Percentiles rank a stretch among this genome's conserved stretches.
Conservation (phyloP, 345 rosid species). For the Cardamine resedifolia region DNA sequence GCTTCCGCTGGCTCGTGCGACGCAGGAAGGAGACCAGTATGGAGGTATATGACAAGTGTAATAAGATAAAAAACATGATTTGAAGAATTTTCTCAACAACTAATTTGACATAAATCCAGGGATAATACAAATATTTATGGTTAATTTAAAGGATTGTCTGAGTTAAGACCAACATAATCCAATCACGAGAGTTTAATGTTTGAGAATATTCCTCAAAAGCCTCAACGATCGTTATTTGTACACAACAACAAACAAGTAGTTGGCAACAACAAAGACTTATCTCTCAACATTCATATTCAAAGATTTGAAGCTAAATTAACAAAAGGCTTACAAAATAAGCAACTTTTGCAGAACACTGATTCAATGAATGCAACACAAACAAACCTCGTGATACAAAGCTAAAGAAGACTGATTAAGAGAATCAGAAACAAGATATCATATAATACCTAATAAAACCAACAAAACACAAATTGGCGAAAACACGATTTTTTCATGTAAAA, state of each 20-base stretch:
- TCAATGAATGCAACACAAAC: conserved; percentile 12
- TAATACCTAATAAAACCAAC: neutral
- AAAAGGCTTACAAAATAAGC: neutral
- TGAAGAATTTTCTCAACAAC: neutral
- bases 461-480: conserved; percentile 9
- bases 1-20: too few relatives aligned
- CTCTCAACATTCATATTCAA: conserved; percentile 1
- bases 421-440: conserved; percentile 3
- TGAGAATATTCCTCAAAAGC: neutral
- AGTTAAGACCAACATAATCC: neutral
- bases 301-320: neutral
- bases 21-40: too few relatives aligned
- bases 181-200: conserved; percentile 26
- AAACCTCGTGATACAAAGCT: conserved; percentile 28
- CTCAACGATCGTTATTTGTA: conserved; percentile 4
- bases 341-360: conserved; percentile 3
- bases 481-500: neutral
- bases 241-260: conserved; percentile 16
- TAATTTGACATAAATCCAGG: neutral
- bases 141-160: neutral
- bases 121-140: neutral
- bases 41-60: neutral
- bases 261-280: conserved; percentile 20
- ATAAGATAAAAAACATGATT: neutral
- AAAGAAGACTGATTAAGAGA: conserved; percentile 14